These are phyloP conservation scores for Solanum sejunctum DNA, from an alignment of 257 asterid genomes.

Conservation along the genomic window DNA sequence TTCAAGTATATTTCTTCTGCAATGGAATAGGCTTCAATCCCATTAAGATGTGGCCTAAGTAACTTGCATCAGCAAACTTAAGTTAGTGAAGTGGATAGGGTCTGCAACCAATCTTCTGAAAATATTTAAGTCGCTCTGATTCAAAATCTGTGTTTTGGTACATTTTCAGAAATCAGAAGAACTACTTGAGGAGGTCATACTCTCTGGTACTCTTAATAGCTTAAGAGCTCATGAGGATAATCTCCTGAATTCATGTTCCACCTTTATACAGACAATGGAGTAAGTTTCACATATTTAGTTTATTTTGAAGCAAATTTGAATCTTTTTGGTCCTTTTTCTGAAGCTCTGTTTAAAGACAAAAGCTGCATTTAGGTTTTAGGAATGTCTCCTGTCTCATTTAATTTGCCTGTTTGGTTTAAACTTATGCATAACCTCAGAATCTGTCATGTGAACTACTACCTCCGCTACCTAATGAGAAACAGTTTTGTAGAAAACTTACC, in stretches of 20 bases:
- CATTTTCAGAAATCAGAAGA: constrained; percentile 79
- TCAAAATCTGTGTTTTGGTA: constrained; percentile 7
- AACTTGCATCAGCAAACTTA: background rate
- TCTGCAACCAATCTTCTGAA: background rate
- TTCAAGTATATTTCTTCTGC: background rate
- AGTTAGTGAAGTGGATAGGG: background rate
- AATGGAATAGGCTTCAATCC: background rate
- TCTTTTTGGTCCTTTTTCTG: background rate
- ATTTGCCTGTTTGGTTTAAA: background rate
- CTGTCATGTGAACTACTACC: background rate
- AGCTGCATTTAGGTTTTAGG: background rate
- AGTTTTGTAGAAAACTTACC: background rate
- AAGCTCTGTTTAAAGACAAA: background rate
- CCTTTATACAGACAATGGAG: constrained; percentile 74
- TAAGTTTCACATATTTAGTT: constrained; percentile 17
- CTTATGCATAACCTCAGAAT: background rate
- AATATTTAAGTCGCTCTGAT: constrained; percentile 1
- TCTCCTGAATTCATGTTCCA: constrained; percentile 52
- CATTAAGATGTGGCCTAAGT: background rate
- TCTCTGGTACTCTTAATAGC: constrained; percentile 76
- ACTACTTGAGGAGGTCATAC: constrained; percentile 84
- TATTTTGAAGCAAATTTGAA: background rate
- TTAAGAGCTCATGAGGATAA: constrained; percentile 39
- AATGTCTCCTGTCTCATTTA: background rate
- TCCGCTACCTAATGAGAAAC: background rate